A percentile compares a stretch with the other conserved stretches of the same genome.
Evolutionary conservation across 139 green algal species (phyloP).

Genomic region (Yamagishiella unicocca): DNA sequence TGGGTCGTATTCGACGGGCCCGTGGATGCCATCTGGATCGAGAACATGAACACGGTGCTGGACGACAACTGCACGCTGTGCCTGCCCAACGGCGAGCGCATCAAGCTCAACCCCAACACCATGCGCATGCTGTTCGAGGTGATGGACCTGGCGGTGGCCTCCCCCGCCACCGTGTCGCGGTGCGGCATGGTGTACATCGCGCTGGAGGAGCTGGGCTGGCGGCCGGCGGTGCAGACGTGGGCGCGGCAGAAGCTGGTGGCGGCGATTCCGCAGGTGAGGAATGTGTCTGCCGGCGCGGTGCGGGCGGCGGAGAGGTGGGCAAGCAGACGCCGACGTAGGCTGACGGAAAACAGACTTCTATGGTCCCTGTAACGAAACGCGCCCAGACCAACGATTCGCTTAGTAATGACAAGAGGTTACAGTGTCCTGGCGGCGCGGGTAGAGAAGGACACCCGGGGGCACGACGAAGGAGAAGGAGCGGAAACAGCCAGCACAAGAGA

Average conservation of each 20-base stretch:
- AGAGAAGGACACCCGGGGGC: no score
- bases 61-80: constrained; percentile 91
- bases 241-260: constrained; percentile 46
- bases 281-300: no score
- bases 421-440: no score
- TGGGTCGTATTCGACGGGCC: constrained; percentile 89
- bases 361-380: no score
- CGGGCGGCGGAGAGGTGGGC: no score
- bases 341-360: no score
- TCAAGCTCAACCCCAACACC: constrained; percentile 82
- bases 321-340: no score
- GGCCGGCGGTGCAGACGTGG: constrained; percentile 75
- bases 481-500: no score
- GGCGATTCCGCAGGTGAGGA: constrained; percentile 48
- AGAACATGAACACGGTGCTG: constrained; percentile 80
- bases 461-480: no score
- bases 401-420: no score
- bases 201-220: constrained; percentile 77
- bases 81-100: constrained; percentile 89
- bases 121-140: constrained; percentile 90
- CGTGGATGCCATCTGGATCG: constrained; percentile 89
- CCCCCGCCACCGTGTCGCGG: constrained; percentile 73
- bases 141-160: constrained; percentile 78
- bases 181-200: constrained; percentile 86
- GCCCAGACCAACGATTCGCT: no score